A percentile compares a stretch with the other conserved stretches of the same genome.
Evolutionary conservation across 139 green algal genomes (phyloP).

Genomic region (Diplosphaera chodatii): DNA sequence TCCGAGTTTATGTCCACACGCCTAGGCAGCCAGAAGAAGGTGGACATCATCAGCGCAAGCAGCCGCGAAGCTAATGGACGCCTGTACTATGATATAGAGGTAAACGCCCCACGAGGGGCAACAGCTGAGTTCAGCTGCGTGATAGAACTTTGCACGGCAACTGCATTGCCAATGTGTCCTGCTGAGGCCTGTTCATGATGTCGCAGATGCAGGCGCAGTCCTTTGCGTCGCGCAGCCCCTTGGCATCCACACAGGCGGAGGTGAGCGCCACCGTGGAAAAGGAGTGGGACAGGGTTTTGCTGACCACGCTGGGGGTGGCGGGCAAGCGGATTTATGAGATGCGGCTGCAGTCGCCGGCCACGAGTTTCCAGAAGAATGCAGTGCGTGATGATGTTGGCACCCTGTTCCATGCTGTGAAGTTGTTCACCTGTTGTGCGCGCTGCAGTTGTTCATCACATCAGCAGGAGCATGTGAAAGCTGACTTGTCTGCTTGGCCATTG

Average conservation of each 20-base stretch:
- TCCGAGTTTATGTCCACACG: constrained; percentile 96
- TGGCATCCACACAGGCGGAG: constrained; percentile 53
- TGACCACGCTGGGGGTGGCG: constrained; percentile 71
- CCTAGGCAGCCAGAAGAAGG: constrained; percentile 63
- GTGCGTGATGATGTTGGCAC: too few species aligned
- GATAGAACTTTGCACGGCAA: not conserved
- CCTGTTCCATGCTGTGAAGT: too few species aligned
- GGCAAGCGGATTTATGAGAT: constrained; percentile 79
- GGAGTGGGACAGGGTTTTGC: constrained; percentile 77
- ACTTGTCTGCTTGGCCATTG: not conserved
- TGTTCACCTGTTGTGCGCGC: too few species aligned
- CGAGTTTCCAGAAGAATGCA: constrained; percentile 17
- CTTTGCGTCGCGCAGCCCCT: constrained; percentile 70
- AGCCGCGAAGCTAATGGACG: constrained; percentile 35
- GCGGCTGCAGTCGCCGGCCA: constrained; percentile 59
- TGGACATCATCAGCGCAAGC: constrained; percentile 33
- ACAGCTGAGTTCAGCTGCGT: not conserved
- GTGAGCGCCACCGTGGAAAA: constrained; percentile 20
- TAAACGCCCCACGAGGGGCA: constrained; percentile 1
- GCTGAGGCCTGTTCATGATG: not conserved
- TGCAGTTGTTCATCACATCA: too few species aligned
- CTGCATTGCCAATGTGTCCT: not conserved
- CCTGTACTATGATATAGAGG: constrained; percentile 60
- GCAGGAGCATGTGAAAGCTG: not conserved
- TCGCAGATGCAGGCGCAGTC: constrained; percentile 55